Base-by-base conservation (phyloP, 2,329 filamentous ascomycete genomes). In the Westerdykella ornata region DNA sequence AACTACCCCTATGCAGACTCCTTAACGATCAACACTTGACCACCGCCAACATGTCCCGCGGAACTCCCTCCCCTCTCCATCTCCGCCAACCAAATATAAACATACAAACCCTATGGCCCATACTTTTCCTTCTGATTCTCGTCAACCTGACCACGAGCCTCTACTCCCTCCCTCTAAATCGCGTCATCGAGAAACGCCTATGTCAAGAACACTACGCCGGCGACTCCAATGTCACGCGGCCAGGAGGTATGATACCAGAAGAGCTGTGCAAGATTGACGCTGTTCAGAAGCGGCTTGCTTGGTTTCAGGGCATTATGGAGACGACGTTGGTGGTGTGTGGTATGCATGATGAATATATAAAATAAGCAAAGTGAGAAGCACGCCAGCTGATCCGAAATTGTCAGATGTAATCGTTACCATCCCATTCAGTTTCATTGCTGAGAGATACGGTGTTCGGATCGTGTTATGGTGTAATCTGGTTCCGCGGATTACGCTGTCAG, bases 211-310 rank as follows among this genome's bases (percentile, higher is more conserved):
- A 76, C 53, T 80, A 78, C 50, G 47, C 40, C 6, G 56, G 66
- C 3, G 67, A 75, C 8, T 70, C 70, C 1, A 56, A 60, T 0
- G 44, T 49, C 3, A 55, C 69, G 11, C 47, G 40, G 1, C 34
- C 57, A 0, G 64, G 67, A 38, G 71, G 70, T 4, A 57, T 57
- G 16, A 59, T 80, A 1, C 65, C 70, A 1, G 77, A 80, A 56
- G 59, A 67, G 43, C 53, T 76, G 3, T 80, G 77, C 58, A 80
- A 80, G 52, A 54, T 74, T 8, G 68, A 77, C 42, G 56, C 54
- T 11, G 66, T 80, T 4, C 76, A 79, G 53, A 62, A 70, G 41
- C 60, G 63, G 13, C 60, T 80, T 7, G 77, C 75, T 2, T 70
- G 71, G 65, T 64, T 78, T 4, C 72, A 76, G 43, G 76, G 76